phyloP scores from a whole-genome alignment of 305 asterid species.

The Fraxinus dipetala region DNA sequence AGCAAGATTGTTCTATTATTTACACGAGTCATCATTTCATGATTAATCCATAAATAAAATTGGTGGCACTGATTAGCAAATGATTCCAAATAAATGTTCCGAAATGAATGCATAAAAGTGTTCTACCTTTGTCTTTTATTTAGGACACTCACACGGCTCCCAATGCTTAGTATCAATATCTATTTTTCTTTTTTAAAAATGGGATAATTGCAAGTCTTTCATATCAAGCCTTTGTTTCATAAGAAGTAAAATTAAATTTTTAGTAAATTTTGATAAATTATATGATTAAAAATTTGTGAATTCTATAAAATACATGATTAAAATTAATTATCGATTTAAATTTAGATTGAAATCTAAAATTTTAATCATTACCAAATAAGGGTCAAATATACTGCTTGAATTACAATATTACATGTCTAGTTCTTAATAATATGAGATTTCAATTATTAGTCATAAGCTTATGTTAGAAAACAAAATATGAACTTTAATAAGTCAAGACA shows the following conservation, averaged over 20 bases:
- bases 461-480: neutral
- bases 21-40: neutral
- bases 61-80: conserved; percentile 1
- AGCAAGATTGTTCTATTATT: too few relatives aligned
- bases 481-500: neutral
- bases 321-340: too few relatives aligned
- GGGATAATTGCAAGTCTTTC: neutral
- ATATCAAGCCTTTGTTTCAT: neutral
- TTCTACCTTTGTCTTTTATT: conserved; percentile 24
- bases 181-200: too few relatives aligned
- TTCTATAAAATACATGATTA: too few relatives aligned
- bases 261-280: too few relatives aligned
- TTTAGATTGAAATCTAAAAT: too few relatives aligned
- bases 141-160: conserved; percentile 31
- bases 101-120: conserved; percentile 10
- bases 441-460: neutral
- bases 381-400: neutral
- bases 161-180: neutral
- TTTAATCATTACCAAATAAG: too few relatives aligned
- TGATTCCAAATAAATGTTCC: conserved; percentile 40
- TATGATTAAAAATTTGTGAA: too few relatives aligned
- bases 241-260: too few relatives aligned
- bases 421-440: neutral
- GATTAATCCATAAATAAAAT: neutral
- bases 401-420: neutral